Base-by-base conservation (phyloP, 768 basidiomycete genomes). In the Russula virescens region DNA sequence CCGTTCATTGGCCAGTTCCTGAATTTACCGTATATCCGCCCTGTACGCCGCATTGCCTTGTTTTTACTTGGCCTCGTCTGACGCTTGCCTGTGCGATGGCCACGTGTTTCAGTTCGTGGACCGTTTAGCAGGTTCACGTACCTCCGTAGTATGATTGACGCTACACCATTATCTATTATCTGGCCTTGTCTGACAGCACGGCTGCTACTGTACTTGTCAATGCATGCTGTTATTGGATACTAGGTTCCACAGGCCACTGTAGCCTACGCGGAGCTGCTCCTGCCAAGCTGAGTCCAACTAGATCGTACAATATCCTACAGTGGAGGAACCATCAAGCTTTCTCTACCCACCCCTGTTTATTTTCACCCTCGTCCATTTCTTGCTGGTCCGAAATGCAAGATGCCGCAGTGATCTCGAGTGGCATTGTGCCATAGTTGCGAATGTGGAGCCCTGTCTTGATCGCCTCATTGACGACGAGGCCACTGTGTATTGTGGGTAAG, bases 11-110 rank as follows among this genome's bases (percentile, higher is more conserved):
- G 97, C 28, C 91, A 86, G 0, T 74, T 91, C 65, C 75, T 99
- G 52, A 88, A 89, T 5, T 71, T 98, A 66, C 95, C 97, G 1
- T 95, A 91, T 72, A 86, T 98, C 69, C 80, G 90, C 11, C 42
- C 42, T 19, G 42, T 43, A 43, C 42, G 42, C 18, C 18, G 13
- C 42, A 13, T 19, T 19, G 71, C 80, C 81, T 19, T 10, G 35
- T 25, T 2, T 34, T 26, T 13, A 7, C 51, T n/a, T 38, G 38
- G 38, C 38, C 13, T 38, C 13, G 9, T 23, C 35, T 34, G 34
- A 16, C 59, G 23, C 57, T 64, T 42, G 42, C 45, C 28, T 35
- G 23, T 31, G 26, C 31, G 38, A 23, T 26, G n/a, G 16, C 13
- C 50, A 40, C n/a, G 21, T 28, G 47, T 42, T 26, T 16, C 51